phyloP scores from a whole-genome alignment of 495 filamentous ascomycete genomes.

The Friedmanniomyces simplex region DNA sequence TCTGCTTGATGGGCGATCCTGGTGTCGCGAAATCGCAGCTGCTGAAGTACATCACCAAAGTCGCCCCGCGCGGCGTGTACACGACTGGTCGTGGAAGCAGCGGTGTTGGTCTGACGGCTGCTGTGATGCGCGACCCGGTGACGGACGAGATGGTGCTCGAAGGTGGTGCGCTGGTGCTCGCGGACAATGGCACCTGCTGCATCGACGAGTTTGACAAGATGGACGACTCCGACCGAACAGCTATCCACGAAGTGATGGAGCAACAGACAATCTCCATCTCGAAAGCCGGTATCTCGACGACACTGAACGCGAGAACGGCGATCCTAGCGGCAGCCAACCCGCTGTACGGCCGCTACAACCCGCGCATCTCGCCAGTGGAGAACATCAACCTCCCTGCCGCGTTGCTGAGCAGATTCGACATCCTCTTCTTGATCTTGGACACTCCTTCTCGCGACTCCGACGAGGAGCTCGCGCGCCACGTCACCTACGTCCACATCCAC shows the following conservation, averaged over 20 bases:
- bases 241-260: constrained; percentile 99
- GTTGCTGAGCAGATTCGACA: constrained; percentile 89
- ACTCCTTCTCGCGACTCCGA: constrained; percentile 79
- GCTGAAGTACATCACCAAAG: constrained; percentile 96
- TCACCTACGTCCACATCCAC: constrained; percentile 96
- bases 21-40: constrained; percentile 98
- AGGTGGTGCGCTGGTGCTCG: constrained; percentile 88
- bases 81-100: constrained; percentile 93
- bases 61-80: constrained; percentile 93
- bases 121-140: constrained; percentile 96
- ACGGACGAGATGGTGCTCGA: constrained; percentile 99
- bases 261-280: constrained; percentile 98
- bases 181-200: constrained; percentile 97
- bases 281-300: constrained; percentile 94
- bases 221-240: constrained; percentile 92
- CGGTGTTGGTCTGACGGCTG: constrained; percentile 93
- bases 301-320: constrained; percentile 88
- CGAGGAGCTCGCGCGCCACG: constrained; percentile 88
- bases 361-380: constrained; percentile 87
- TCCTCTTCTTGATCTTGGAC: constrained; percentile 93
- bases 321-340: constrained; percentile 98
- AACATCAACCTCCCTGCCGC: constrained; percentile 98
- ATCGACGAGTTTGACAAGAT: constrained; percentile 99
- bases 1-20: constrained; percentile 98
- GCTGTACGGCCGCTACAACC: constrained; percentile 95